Percentiles rank a stretch among this genome's conserved stretches.
These are phyloP conservation scores for Aspergillus ochraceoroseus DNA, from an alignment of 2,329 filamentous ascomycete genomes.

Conservation along the genomic window DNA sequence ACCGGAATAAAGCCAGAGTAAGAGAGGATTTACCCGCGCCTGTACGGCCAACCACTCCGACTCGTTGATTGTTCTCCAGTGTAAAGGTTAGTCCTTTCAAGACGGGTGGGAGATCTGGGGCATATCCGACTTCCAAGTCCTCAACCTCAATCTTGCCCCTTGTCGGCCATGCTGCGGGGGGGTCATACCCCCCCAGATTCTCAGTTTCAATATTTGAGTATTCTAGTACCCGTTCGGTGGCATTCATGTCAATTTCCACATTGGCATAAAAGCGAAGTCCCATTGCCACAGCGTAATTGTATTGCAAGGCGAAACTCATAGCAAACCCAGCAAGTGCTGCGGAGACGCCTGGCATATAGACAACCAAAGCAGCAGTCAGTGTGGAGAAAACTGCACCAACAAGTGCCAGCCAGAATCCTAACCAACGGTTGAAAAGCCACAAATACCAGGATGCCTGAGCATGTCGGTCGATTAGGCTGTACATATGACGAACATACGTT, in stretches of 20 bases:
- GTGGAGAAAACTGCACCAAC: slow-evolving; percentile 65
- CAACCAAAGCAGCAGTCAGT: slow-evolving; percentile 60
- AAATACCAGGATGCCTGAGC: slow-evolving; percentile 60
- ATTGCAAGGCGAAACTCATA: slow-evolving; percentile 67
- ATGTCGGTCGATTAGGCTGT: slow-evolving; percentile 62
- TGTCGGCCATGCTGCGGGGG: slow-evolving; percentile 69
- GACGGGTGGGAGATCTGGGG: slow-evolving; percentile 56
- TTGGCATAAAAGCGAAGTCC: slow-evolving; percentile 64
- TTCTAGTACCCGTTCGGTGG: slow-evolving; percentile 69
- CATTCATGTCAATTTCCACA: slow-evolving; percentile 73
- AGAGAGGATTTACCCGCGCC: slow-evolving; percentile 30
- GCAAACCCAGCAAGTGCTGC: slow-evolving; percentile 71
- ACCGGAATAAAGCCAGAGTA: slow-evolving; percentile 24
- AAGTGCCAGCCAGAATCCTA: slow-evolving; percentile 68
- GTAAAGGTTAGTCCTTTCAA: slow-evolving; percentile 22
- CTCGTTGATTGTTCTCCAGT: slow-evolving; percentile 22
- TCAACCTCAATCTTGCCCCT: slow-evolving; percentile 68
- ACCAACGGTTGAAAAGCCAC: slow-evolving; percentile 71
- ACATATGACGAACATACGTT: slow-evolving; percentile 65
- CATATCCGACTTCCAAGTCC: slow-evolving; percentile 66
- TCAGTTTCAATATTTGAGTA: slow-evolving; percentile 67
- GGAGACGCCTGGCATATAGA: slow-evolving; percentile 58
- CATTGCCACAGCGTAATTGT: slow-evolving; percentile 63
- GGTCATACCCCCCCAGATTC: slow-evolving; percentile 55
- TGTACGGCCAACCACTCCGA: slow-evolving; percentile 31